A percentile compares a stretch with the other conserved stretches of the same genome.
phyloP scores from a whole-genome alignment of 129 eudicot genomes.

The carrot (Daucus carota) region DNA sequence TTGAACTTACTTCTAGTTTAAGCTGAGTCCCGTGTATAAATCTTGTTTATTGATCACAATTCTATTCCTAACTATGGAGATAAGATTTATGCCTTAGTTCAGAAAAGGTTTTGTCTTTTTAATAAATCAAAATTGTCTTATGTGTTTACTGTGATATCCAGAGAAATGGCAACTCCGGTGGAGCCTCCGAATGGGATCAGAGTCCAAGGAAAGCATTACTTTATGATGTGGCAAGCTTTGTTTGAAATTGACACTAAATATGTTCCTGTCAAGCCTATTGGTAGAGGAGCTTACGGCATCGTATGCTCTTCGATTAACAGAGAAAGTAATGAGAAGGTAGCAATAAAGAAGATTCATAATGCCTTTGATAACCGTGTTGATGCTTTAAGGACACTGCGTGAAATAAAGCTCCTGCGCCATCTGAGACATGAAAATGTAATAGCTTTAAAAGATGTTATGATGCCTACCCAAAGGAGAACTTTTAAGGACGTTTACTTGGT shows the following conservation, averaged over 20 bases:
- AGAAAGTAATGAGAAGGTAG: slow-evolving; percentile 47
- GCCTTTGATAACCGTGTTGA: slow-evolving; percentile 38
- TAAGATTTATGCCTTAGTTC: neutral
- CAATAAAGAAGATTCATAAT: slow-evolving; percentile 38
- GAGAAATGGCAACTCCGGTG: slow-evolving; percentile 67
- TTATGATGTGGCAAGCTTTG: slow-evolving; percentile 64
- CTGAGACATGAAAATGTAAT: slow-evolving; percentile 40
- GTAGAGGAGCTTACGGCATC: slow-evolving; percentile 45
- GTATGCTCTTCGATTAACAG: slow-evolving; percentile 44
- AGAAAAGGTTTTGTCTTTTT: neutral
- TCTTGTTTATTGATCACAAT: too few species aligned
- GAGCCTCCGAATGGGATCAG: slow-evolving; percentile 70
- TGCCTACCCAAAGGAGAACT: slow-evolving; percentile 29
- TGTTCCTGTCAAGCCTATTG: slow-evolving; percentile 61
- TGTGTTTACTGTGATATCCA: neutral
- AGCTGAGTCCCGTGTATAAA: neutral
- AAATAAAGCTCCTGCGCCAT: slow-evolving; percentile 37
- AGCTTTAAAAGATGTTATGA: slow-evolving; percentile 43
- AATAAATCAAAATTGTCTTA: neutral
- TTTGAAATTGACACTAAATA: slow-evolving; percentile 74
- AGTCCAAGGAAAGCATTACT: slow-evolving; percentile 60
- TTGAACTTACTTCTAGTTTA: neutral
- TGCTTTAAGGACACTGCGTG: slow-evolving; percentile 45
- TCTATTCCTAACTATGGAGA: neutral
- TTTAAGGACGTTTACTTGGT: slow-evolving; percentile 47